Base-by-base conservation (phyloP, 306 rosid genomes). In the Medicago ruthenica region DNA sequence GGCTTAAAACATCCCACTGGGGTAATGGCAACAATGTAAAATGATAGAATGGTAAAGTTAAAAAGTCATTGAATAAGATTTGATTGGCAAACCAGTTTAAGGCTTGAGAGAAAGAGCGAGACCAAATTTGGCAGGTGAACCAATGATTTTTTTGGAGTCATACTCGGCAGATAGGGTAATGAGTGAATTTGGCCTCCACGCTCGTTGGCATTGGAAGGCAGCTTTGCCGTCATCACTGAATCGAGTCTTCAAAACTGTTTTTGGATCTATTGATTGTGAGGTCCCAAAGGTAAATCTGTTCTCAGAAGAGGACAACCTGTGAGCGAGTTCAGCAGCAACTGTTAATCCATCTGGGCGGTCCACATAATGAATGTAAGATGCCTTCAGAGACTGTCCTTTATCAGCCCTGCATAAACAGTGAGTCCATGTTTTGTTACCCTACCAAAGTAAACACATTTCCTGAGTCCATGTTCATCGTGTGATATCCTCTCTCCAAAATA, bases 131-230 rank as follows among this genome's bases (percentile, higher is more conserved):
- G 96, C 85, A 54, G 97, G 74, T 59, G 87, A 73, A 61, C 82
- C 76, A n/a, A 59, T 54, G 63, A 84, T 87, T 89, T 84, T 94
- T 0, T 90, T 75, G 70, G 70, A 86, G 81, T 94, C 95, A 21
- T 90, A 94, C 83, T 94, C 97, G 8, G 93, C 90, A 15, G 93
- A 91, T 16, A 94, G 61, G n/a, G 90, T 89, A 65, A 94, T 54
- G 17, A 88, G 83, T n/a, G 98, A 94, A 61, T 87, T 87, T 0
- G 98, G 98, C 83, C 97, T 94, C 98, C 98, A 94, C 59, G 86
- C 90, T 18, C 89, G 88, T 79, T 94, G 97, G 82, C 80, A 90
- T 78, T 86, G 88, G 81, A 88, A 79, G 8, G 96, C 96, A 8
- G 82, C 87, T 82, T 88, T 94, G 24, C 98, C 97, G 41, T 87